These are phyloP conservation scores for Plasmodium reichenowi DNA, from an alignment of 169 alveolate genomes.

Conservation along the genomic window DNA sequence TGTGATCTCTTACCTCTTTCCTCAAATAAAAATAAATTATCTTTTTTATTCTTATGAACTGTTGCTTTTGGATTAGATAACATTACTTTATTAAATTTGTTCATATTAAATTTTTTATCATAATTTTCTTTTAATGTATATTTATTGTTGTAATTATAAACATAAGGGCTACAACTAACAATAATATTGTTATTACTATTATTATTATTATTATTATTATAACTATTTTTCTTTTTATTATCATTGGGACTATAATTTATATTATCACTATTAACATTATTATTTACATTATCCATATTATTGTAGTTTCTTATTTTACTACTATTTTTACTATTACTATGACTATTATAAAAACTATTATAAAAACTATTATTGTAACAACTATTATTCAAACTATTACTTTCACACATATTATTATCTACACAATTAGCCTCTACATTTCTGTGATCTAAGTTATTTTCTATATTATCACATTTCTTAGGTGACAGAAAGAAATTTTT, in stretches of 20 bases:
- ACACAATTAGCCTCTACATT: slow-evolving; percentile 9
- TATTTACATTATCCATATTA: not conserved
- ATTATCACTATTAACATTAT: not conserved
- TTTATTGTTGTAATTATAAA: not conserved
- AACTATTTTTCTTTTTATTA: not conserved
- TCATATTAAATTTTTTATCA: not conserved
- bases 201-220: not conserved
- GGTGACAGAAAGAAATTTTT: slow-evolving; percentile 33
- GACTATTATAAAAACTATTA: slow-evolving; percentile 8
- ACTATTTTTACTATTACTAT: not conserved
- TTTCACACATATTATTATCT: not conserved
- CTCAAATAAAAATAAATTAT: not conserved
- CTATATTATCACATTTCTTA: slow-evolving; percentile 7
- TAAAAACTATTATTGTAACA: not conserved
- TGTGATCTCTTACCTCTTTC: slow-evolving; percentile 15
- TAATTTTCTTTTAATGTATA: not conserved
- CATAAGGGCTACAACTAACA: too few relatives aligned
- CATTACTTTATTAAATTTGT: not conserved
- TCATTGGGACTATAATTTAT: not conserved
- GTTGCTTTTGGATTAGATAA: not conserved
- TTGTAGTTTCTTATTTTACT: not conserved
- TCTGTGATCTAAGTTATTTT: not conserved
- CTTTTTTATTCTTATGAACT: slow-evolving; percentile 21
- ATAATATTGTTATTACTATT: not conserved
- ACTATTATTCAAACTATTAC: not conserved